Evolutionary conservation across 106 monocot species (phyloP), one percentile per base, ranked within the genome.

Genomic region (Acorus gramineus): DNA sequence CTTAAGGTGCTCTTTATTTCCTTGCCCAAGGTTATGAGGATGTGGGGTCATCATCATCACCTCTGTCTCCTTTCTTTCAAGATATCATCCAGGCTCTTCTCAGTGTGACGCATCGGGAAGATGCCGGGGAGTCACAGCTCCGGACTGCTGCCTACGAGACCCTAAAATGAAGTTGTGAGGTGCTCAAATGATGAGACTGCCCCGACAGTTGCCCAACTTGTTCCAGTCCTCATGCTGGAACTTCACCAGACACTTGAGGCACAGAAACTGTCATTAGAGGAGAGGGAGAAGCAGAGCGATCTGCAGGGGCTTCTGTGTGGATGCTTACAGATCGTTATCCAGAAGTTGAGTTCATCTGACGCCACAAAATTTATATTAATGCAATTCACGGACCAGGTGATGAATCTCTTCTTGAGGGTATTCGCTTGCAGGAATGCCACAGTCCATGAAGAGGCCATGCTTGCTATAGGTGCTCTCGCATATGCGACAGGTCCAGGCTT

Each of bases 21-120:
- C 86, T 95, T 63, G 87, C 86, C 64, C 95, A 95, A 69, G 95
- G 95, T 48, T 95, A 69, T 14, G 44, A 44, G 63, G 68, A 10
- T 4, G 8, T 44, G 4, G 74, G 63, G 6, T 68, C 75, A 9
- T 75, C 75, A 2, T 11, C 59, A 47, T 28, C 28, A 28, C 28
- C 28, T 28, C 28, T 28, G 28, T 28, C 28, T 0, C 28, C 28
- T 28, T 28, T 28, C 28, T 28, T 28, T 28, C 28, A 28, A 28
- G 28, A 28, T 28, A 28, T 28, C 28, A 28, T 28, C 28, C 28
- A 28, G 28, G 28, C 28, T 28, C 28, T 28, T 28, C 28, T 28
- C 28, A 28, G 1, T 28, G 28, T 28, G 28, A 28, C 28, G 28
- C 28, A 28, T 28, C 28, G 28, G 28, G 28, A 28, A 28, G 28